A percentile compares a stretch with the other conserved stretches of the same genome.
Evolutionary conservation across 805 yeast genomes (phyloP).

Genomic region (Ogataea saltuana): DNA sequence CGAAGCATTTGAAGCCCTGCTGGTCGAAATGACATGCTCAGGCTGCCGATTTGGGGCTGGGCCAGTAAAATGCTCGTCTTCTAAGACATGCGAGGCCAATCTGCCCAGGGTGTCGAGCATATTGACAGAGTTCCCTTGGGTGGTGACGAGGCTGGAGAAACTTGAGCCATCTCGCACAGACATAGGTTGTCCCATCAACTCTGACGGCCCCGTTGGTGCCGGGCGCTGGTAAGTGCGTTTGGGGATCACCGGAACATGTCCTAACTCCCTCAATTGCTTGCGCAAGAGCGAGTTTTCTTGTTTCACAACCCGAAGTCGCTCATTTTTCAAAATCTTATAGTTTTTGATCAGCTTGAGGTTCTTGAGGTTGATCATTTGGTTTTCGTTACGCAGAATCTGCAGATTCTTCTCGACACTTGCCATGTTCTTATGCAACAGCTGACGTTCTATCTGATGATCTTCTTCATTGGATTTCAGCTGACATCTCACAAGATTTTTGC

Average conservation of each 20-base stretch:
- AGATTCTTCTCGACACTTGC: conserved; percentile 31
- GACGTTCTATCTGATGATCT: conserved; percentile 34
- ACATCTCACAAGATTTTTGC: conserved; percentile 33
- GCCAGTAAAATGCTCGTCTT: conserved; percentile 28
- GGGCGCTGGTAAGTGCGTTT: not conserved
- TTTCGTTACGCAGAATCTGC: conserved; percentile 30
- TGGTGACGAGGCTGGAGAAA: not conserved
- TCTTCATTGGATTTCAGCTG: conserved; percentile 32
- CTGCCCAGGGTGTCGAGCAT: conserved; percentile 39
- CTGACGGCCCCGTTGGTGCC: no score
- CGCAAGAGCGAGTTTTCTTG: conserved; percentile 31
- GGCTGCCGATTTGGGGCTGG: not conserved
- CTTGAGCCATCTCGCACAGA: not conserved
- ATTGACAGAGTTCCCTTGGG: conserved; percentile 15
- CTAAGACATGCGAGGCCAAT: conserved; percentile 37
- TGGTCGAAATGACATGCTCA: not conserved
- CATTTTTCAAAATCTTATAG: conserved; percentile 32
- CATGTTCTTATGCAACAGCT: conserved; percentile 30
- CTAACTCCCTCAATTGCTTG: conserved; percentile 23
- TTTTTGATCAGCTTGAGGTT: conserved; percentile 37
- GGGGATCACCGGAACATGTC: conserved; percentile 8
- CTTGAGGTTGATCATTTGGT: conserved; percentile 32
- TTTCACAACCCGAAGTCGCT: conserved; percentile 30
- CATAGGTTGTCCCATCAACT: conserved; percentile 4
- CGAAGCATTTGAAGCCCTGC: not conserved